Evolutionary conservation across 345 rosid genomes (phyloP), one percentile per base, ranked within the genome.

Genomic region (Boechera divaricarpa): DNA sequence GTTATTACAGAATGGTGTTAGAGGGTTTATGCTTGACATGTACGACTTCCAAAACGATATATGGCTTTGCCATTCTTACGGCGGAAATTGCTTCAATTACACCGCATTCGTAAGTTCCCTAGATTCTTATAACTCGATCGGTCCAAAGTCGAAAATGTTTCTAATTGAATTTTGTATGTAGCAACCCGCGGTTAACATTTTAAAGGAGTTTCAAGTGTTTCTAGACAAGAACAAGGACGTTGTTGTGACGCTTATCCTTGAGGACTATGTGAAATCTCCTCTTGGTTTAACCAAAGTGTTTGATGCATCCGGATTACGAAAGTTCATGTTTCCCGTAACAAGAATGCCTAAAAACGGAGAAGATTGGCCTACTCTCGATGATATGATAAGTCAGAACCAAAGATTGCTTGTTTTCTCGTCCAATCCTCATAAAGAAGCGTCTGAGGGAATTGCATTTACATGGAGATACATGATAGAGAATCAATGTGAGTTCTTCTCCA

Each of bases 11-110:
- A 92, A 94, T 82, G 98, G 98, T 48, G 87, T 90, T 31, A 85
- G 98, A 80, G 97, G 97, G 51, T 84, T 94, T 56, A 91, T 90
- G 98, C 90, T 92, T 21, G 98, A 94, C 66, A 82, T 90, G 91
- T 94, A 92, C 67, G 97, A 92, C 82, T 94, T 90, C 73, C 29
- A 77, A 77, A 87, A 88, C 60, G 94, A 84, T 65, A 74, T 94
- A 29, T 94, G 98, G 98, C 72, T 92, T 26, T 92, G 98, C 69
- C 98, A 94, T 83, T 94, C 98, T 56, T 85, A 83, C 35, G 83
- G 82, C 2, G 93, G 91, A 26, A 67, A 33, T 12, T 92, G 98
- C 81, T 89, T 81, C 81, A 86, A 85, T 76, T 84, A 56, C 75
- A 92, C 98, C 10, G 89, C 98, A 29, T 94, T 90, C 57, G 98